Base-by-base conservation (phyloP, 1,139 yeast genomes). In the Hyphopichia buzzinii region DNA sequence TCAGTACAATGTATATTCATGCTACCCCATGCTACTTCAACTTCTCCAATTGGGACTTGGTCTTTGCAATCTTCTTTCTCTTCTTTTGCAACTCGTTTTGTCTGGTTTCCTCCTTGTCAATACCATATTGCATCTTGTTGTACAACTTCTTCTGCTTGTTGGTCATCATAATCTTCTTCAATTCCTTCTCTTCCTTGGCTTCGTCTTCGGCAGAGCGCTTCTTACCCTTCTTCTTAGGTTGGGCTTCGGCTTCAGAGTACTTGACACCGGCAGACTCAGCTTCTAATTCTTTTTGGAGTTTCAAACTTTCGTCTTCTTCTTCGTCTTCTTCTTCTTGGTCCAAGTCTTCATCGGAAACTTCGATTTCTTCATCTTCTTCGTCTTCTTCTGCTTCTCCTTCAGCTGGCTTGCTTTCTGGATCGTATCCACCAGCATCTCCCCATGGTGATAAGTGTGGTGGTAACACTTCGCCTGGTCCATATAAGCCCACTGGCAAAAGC, bases 401-500 rank as follows among this genome's bases (percentile, higher is more conserved):
- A 23, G 48, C 61, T 7, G 55, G 45, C 23, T 57, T 66, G 17
- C 79, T 84, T 39, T 74, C 81, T 49, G 98, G 98, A 62, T 90
- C 80, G 63, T 92, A 92, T 37, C 83, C 85, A 50, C 85, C 88
- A 39, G 90, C 79, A 66, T 92, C 97, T 49, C 97, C 97, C 97
- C 98, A 92, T 69, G 99, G 99, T 38, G 96, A 85, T 56, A 94
- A 74, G 64, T 92, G 98, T 29, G 98, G 97, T 32, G 97, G 97
- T 44, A 94, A 74, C 8, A 89, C 71, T 64, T 92, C 97, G 39
- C 99, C 98, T 3, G 96, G 96, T 30, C 94, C 85, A 57, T 92
- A 92, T 40, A 72, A 74, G 39, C 83, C 81, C 17, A 86, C 96
- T 26, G 92, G 77, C 39, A 85, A 72, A 44, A 92, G 72, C 44